Base-by-base conservation (phyloP, 2,329 filamentous ascomycete genomes). In the Curvularia eragrostidis region DNA sequence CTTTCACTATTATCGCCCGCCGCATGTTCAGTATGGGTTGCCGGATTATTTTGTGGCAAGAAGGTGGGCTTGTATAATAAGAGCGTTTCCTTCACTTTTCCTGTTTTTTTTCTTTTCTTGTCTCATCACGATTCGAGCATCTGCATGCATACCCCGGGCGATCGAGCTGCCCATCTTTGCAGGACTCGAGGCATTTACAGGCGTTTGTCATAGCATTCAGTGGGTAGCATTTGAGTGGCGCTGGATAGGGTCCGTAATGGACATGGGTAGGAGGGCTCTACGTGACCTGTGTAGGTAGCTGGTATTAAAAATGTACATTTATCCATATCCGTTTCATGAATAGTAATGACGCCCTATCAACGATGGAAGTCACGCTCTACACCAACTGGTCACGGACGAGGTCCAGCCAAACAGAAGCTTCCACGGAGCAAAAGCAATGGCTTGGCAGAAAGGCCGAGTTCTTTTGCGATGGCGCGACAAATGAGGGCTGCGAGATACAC, bases 121-220 rank as follows among this genome's bases (percentile, higher is more conserved):
- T 46, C 28, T 52, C 51, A 41, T 55, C 26, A 44, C 42, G 52
- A 36, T 63, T 49, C 44, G 24, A 54, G 51, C 60, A 62, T 61
- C 38, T 54, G 54, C 60, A 63, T 69, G 67, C 63, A 71, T 72
- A 65, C 48, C 60, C 58, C 59, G 60, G 62, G 51, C 49, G 57
- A 52, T 41, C 48, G 39, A 41, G 48, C 55, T 38, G 50, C 39
- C 38, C 43, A 44, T 21, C 36, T 26, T 13, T 32, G 47, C 54
- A 48, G 52, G 30, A 28, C 43, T 54, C 48, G 51, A 41, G 42
- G 67, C 66, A 71, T 69, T 49, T 60, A 57, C 39, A 38, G 66
- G 69, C 59, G 64, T 66, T 64, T 61, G 44, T 62, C 38, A 39
- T 49, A 52, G 53, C 58, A 63, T 52, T 38, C 42, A 44, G 19